These are phyloP conservation scores for Ilyonectria sp. DNA, from an alignment of 2,329 filamentous ascomycete genomes.

Conservation along the genomic window DNA sequence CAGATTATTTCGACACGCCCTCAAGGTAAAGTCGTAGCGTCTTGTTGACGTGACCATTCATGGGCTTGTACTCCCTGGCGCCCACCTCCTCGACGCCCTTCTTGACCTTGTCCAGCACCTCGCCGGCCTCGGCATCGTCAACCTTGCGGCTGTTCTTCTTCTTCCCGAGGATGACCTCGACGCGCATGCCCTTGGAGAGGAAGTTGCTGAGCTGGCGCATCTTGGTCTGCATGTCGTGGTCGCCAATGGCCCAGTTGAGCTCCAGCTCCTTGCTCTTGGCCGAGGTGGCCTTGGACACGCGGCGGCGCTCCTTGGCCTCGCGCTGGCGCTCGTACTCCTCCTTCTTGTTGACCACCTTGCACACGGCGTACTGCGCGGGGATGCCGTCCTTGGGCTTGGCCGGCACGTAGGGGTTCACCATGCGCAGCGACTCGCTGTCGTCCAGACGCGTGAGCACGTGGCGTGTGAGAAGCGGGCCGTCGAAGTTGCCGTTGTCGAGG, in stretches of 20 bases:
- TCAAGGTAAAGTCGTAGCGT: slow-evolving; percentile 62
- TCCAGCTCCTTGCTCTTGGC: slow-evolving; percentile 82
- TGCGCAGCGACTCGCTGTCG: slow-evolving; percentile 57
- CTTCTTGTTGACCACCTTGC: slow-evolving; percentile 77
- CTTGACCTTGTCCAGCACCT: slow-evolving; percentile 63
- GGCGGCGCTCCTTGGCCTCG: slow-evolving; percentile 60
- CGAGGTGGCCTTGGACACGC: slow-evolving; percentile 58
- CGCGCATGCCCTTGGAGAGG: slow-evolving; percentile 79
- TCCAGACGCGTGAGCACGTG: slow-evolving; percentile 60
- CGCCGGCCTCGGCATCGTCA: slow-evolving; percentile 73
- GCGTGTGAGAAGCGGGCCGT: slow-evolving; percentile 56
- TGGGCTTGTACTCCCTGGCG: slow-evolving; percentile 61
- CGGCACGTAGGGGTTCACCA: slow-evolving; percentile 57
- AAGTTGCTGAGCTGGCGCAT: slow-evolving; percentile 78
- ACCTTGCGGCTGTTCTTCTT: slow-evolving; percentile 74
- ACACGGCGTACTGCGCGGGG: slow-evolving; percentile 68
- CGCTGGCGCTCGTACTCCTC: slow-evolving; percentile 62
- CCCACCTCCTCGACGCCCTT: slow-evolving; percentile 54
- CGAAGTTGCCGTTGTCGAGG: slow-evolving; percentile 56
- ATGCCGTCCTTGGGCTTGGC: slow-evolving; percentile 46
- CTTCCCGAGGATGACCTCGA: slow-evolving; percentile 79
- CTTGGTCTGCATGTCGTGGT: slow-evolving; percentile 81
- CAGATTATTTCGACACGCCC: slow-evolving; percentile 41
- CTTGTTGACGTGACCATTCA: slow-evolving; percentile 62
- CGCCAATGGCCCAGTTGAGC: slow-evolving; percentile 88